Evolutionary conservation across 2,329 filamentous ascomycete species (phyloP).

Genomic region (Verticillium nonalfalfae): DNA sequence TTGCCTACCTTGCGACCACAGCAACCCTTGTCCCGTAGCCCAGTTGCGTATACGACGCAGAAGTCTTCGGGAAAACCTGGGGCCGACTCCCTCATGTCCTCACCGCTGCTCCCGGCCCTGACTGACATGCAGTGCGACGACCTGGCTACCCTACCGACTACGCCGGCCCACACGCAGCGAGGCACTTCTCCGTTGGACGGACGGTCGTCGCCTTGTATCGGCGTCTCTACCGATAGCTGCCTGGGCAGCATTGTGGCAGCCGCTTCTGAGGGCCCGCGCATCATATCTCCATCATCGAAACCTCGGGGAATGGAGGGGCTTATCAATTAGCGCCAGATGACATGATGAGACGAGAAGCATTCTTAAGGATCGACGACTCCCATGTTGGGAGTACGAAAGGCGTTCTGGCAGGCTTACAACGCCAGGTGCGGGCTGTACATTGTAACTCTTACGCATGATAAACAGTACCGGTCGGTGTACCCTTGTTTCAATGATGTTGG

Average conservation of each 20-base stretch:
- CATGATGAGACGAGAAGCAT: background rate
- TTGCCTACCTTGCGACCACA: conserved; percentile 18
- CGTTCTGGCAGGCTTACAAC: no score
- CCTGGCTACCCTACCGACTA: background rate
- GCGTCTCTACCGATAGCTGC: background rate
- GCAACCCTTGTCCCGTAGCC: conserved; percentile 10
- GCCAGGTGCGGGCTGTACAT: no score
- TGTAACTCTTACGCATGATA: no score
- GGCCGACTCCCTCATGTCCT: background rate
- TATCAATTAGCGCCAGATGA: conserved; percentile 18
- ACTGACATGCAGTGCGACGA: background rate
- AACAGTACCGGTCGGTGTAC: no score
- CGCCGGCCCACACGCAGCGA: background rate
- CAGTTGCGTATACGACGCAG: background rate
- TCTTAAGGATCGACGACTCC: background rate
- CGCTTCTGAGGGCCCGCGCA: conserved; percentile 16
- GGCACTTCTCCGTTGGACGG: background rate
- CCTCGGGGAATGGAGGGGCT: conserved; percentile 33
- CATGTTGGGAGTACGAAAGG: background rate
- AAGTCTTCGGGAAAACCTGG: background rate
- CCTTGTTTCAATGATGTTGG: no score
- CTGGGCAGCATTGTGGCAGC: conserved; percentile 4
- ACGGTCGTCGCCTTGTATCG: conserved; percentile 5
- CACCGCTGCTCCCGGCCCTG: background rate
- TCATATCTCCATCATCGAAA: conserved; percentile 36